Base-by-base conservation (phyloP, 1,284 basidiomycete genomes). In the Fomitiporia mediterranea region DNA sequence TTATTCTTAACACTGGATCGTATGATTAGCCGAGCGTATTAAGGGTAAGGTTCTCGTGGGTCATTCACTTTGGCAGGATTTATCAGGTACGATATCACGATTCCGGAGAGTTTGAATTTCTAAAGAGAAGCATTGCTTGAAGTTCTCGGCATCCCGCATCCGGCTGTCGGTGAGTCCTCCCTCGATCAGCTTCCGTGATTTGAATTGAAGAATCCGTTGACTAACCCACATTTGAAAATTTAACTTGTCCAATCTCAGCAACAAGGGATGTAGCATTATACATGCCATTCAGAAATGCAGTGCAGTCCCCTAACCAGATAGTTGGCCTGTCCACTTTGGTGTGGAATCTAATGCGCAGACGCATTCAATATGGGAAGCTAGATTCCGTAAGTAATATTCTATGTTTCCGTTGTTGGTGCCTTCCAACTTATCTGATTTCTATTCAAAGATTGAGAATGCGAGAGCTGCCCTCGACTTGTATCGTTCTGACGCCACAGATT, bases 261-360 rank as follows among this genome's bases (percentile, higher is more conserved):
- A 91, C 89, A n/a, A 80, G 89, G 55, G 89, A 91, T 63, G 85
- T 89, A 42, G 89, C 82, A 2, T 70, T 91, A 30, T 91, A 89
- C 69, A 81, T 83, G 72, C 88, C 89, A 1, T 91, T 90, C 66
- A 78, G 86, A 65, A 84, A 81, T 54, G 77, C 84, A 1, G 70
- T 91, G 49, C 79, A 79, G 32, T 79, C 78, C 17, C 79, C 82
- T 6, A 81, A 83, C 62, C 83, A 86, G 61, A 68, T 81, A 43
- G 72, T 88, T 59, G 87, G 89, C 30, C 74, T 91, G 30, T 84
- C 82, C 64, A 91, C 89, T 4, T 72, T 91, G 25, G 79, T 83
- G 66, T 90, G 86, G 85, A 84, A 84, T 63, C 75, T 91, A 28
- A 88, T 91, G 86, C 78, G 81, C 55, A 77, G 88, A 59, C 77